Evolutionary conservation across 2,329 filamentous ascomycete genomes (phyloP).

Genomic region (Lecanosticta acicola): DNA sequence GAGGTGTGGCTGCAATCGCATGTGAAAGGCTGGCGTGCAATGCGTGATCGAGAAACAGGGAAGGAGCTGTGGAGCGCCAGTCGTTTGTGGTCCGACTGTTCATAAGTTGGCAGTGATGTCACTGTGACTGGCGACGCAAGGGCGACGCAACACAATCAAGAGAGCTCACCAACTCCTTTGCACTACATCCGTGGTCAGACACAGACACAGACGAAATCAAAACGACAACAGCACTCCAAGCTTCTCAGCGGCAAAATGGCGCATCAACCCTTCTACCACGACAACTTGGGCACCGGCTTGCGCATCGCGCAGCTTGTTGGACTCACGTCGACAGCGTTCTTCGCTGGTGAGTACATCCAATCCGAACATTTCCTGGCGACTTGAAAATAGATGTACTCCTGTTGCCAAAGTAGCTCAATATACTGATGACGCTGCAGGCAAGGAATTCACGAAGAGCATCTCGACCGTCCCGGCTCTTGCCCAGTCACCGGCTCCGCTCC

Average conservation of each 20-base stretch:
- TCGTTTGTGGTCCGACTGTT: background rate
- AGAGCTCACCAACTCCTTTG: background rate
- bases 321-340: constrained; percentile 47
- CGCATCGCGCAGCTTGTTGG: constrained; percentile 47
- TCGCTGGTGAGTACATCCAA: constrained; percentile 34
- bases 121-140: background rate
- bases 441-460: constrained; percentile 35
- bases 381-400: background rate
- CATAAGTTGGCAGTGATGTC: background rate
- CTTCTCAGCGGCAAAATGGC: constrained; percentile 11
- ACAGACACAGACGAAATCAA: background rate
- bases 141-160: background rate
- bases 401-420: too few species aligned
- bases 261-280: constrained; percentile 16
- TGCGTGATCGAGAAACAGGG: background rate
- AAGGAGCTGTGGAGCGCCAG: background rate
- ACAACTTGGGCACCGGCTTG: constrained; percentile 28
- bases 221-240: background rate
- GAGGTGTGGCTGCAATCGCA: too few species aligned
- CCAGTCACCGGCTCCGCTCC: constrained; percentile 50
- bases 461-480: constrained; percentile 48
- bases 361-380: background rate
- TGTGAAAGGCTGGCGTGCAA: background rate
- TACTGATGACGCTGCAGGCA: too few species aligned
- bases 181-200: background rate